phyloP scores from a whole-genome alignment of 1,284 basidiomycete genomes.

The Gomphus bonarii region DNA sequence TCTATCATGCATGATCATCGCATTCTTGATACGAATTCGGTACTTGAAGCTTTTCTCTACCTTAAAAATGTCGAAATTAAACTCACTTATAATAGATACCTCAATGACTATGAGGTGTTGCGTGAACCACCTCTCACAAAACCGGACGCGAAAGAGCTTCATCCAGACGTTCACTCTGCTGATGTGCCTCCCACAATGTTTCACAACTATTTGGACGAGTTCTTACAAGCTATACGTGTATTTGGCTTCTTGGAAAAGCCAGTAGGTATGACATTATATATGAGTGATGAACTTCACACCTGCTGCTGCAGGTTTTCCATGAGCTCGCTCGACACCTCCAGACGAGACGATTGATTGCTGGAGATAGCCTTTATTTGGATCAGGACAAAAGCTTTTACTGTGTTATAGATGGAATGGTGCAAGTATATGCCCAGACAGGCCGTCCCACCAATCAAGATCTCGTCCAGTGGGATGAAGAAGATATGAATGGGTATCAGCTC shows the following conservation, averaged over 20 bases:
- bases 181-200: conserved; percentile 65
- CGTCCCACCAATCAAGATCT: conserved; percentile 21
- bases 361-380: conserved; percentile 83
- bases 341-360: conserved; percentile 83
- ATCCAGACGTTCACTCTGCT: conserved; percentile 77
- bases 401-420: conserved; percentile 85
- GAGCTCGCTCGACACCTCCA: conserved; percentile 90
- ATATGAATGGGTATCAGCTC: conserved; percentile 88
- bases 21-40: conserved; percentile 63
- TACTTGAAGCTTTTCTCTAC: not conserved
- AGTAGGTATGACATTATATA: conserved; percentile 32
- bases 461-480: conserved; percentile 63
- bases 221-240: conserved; percentile 85
- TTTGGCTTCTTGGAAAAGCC: conserved; percentile 96
- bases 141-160: conserved; percentile 68
- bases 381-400: conserved; percentile 93
- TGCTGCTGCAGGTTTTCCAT: conserved; percentile 68
- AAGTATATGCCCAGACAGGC: conserved; percentile 71
- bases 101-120: conserved; percentile 69
- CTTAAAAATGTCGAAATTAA: not conserved
- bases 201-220: conserved; percentile 93
- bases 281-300: not conserved
- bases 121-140: conserved; percentile 79
- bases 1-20: conserved; percentile 54
- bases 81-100: conserved; percentile 55